phyloP scores from a whole-genome alignment of 176 grass and related monocot species.

The Bothriochloa decipiens region DNA sequence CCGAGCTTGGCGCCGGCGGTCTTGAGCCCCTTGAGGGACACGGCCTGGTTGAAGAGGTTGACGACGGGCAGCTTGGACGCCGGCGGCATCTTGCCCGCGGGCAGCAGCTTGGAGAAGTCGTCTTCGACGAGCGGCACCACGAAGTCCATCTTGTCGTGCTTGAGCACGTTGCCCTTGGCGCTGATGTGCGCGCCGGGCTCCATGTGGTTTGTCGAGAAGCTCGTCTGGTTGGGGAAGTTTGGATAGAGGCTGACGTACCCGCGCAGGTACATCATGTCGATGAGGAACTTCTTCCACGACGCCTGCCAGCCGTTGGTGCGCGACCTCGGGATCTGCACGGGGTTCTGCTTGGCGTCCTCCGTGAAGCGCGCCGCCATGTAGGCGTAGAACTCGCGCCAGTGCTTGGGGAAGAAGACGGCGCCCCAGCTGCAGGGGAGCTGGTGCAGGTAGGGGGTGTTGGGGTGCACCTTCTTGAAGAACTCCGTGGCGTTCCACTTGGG shows the following conservation, averaged over 20 bases:
- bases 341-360: slow-evolving; percentile 87
- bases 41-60: slow-evolving; percentile 95
- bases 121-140: slow-evolving; percentile 77
- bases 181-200: slow-evolving; percentile 96
- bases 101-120: slow-evolving; percentile 79
- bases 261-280: slow-evolving; percentile 98
- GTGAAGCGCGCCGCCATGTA: slow-evolving; percentile 90
- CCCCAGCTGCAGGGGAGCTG: slow-evolving; percentile 99
- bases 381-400: slow-evolving; percentile 98
- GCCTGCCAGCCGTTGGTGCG: slow-evolving; percentile 97
- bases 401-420: slow-evolving; percentile 98
- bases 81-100: slow-evolving; percentile 78
- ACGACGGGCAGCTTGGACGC: slow-evolving; percentile 82
- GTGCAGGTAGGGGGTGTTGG: slow-evolving; percentile 93
- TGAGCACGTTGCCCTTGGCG: slow-evolving; percentile 79
- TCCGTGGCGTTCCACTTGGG: slow-evolving; percentile 81
- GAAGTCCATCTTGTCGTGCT: slow-evolving; percentile 75
- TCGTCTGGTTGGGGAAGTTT: slow-evolving; percentile 85
- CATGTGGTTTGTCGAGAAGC: slow-evolving; percentile 99
- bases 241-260: slow-evolving; percentile 92
- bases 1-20: slow-evolving; percentile 92
- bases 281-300: slow-evolving; percentile 99
- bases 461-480: slow-evolving; percentile 72
- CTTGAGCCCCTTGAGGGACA: slow-evolving; percentile 86
- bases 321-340: slow-evolving; percentile 85